A percentile compares a stretch with the other conserved stretches of the same genome.
Conservation (phyloP, 208 protist genomes). For the Leishmania tarentolae region DNA sequence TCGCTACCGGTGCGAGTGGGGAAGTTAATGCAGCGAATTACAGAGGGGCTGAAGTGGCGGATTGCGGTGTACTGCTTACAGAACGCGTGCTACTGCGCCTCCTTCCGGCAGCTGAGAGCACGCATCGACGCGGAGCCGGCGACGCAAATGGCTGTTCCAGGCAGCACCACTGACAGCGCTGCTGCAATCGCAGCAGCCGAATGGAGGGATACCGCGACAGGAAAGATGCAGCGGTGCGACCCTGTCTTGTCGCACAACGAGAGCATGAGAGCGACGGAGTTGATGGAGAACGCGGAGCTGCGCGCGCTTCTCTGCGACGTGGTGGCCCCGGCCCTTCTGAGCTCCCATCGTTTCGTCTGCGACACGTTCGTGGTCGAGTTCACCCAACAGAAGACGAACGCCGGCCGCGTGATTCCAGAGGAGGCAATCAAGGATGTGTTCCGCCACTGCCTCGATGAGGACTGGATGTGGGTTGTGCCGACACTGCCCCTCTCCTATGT, state of each 20-base stretch:
- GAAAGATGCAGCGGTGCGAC: conserved; percentile 2
- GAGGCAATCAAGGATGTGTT: conserved; percentile 66
- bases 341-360: conserved; percentile 45
- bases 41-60: conserved; percentile 22
- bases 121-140: conserved; percentile 7
- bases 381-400: conserved; percentile 66
- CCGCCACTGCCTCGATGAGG: conserved; percentile 67
- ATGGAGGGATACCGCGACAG: background rate
- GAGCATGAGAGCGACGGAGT: conserved; percentile 5
- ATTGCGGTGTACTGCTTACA: conserved; percentile 28
- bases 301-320: conserved; percentile 46
- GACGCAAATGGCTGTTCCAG: background rate
- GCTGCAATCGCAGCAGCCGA: background rate
- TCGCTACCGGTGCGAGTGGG: conserved; percentile 19
- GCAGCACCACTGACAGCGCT: background rate
- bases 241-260: conserved; percentile 24
- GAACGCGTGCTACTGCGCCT: conserved; percentile 17
- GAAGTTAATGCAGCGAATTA: conserved; percentile 19
- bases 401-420: conserved; percentile 52
- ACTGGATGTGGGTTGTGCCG: conserved; percentile 76
- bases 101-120: conserved; percentile 15
- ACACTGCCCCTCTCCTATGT: conserved; percentile 37
- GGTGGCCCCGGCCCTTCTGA: conserved; percentile 67
- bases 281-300: conserved; percentile 36
- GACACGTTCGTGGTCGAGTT: conserved; percentile 72